Base-by-base conservation (phyloP, 23 red algal species). In the Agarophyton chilense region DNA sequence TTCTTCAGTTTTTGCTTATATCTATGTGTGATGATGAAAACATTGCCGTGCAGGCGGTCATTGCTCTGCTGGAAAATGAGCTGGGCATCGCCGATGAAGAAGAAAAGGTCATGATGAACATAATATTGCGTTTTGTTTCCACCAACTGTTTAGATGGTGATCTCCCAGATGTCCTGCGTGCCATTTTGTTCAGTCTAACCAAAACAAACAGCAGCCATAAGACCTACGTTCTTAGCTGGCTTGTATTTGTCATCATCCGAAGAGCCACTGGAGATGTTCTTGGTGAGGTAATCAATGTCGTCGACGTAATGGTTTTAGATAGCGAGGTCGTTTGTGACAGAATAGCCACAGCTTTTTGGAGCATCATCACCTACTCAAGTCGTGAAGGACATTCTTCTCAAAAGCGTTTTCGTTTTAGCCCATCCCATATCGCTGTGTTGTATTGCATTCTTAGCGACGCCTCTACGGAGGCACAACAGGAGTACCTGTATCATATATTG, bases 381-480 rank as follows among this genome's bases (percentile, higher is more conserved):
- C 68, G 68, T 21, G 68, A 49, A 74, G 68, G 47, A 7, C 40
- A 43, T 74, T 22, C 68, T 49, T 11, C 68, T 24, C 38, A 49
- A 74, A 74, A 74, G 41, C 19, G 43, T 26, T 74, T 74, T 49
- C 68, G 68, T 29, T 74, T 74, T 74, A 49, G 68, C n/a, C 68
- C 68, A 1, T 74, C 68, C 4, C 68, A 74, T 29, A 35, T 74
- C 25, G 68, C 68, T 29, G 68, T 74, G 40, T 19, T 74, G 1
- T 74, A 74, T 49, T 74, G 68, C 34, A 74, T 74, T 74, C 43
- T 74, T 24, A 74, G 68, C 41, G 41, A 74, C 47, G 68, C 68
- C 24, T 74, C 68, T 4, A 46, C 68, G 6, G 68, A 74, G 29
- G 40, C 40, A 31, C 68, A 74, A 18, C 68, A 74, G 10, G 68